These are phyloP conservation scores for Agarophyton chilense DNA, from an alignment of 23 red algal genomes.

Conservation along the genomic window DNA sequence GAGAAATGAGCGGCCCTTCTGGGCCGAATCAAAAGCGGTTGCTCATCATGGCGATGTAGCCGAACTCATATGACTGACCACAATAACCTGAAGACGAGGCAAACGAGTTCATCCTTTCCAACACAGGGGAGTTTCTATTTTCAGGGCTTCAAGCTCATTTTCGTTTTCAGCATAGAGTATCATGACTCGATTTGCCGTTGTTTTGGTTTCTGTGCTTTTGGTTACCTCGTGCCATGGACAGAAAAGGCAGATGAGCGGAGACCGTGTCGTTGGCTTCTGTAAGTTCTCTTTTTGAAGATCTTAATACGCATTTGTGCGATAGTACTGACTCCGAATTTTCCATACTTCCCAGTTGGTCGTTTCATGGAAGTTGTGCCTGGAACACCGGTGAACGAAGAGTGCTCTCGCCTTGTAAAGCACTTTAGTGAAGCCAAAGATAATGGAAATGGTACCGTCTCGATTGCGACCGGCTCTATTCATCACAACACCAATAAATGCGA, in stretches of 20 bases:
- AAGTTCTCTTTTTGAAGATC: slow-evolving; percentile 12
- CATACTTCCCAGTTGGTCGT: neutral
- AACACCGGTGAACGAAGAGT: slow-evolving; percentile 23
- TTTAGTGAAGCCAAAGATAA: slow-evolving; percentile 9
- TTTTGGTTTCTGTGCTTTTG: neutral
- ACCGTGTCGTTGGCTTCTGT: slow-evolving; percentile 30
- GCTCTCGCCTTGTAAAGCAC: slow-evolving; percentile 23
- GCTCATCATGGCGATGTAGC: neutral
- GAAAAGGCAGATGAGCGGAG: slow-evolving; percentile 24
- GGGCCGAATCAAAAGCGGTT: neutral
- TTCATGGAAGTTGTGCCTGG: slow-evolving; percentile 35
- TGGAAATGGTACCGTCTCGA: slow-evolving; percentile 9
- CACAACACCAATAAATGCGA: slow-evolving; percentile 19
- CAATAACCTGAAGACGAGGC: neutral
- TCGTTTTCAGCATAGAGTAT: neutral
- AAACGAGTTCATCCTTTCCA: neutral
- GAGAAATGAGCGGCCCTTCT: neutral
- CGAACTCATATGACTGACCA: neutral
- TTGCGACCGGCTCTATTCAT: slow-evolving; percentile 10
- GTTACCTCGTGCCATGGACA: slow-evolving; percentile 1
- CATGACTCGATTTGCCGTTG: slow-evolving; percentile 1
- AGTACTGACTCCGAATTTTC: neutral
- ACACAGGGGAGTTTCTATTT: neutral
- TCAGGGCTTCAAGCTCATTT: neutral
- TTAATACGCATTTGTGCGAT: too few species aligned